phyloP scores from a whole-genome alignment of 106 monocot genomes.

The Allium fistulosum region DNA sequence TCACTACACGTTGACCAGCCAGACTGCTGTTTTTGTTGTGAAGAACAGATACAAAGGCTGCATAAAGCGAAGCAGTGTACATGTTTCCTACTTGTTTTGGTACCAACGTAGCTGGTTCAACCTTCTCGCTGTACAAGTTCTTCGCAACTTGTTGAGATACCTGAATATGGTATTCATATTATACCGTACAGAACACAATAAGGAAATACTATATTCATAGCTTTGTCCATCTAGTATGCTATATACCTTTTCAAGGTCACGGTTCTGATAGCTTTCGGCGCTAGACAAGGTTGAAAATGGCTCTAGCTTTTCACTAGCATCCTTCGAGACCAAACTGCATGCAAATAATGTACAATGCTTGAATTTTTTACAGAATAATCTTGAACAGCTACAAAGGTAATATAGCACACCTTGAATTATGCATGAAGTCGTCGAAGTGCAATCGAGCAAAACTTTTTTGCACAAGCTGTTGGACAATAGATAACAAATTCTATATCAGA shows the following conservation, averaged over 20 bases:
- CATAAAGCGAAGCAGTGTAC: slow-evolving; percentile 97
- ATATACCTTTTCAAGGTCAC: slow-evolving; percentile 92
- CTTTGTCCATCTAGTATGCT: background rate
- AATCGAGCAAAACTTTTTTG: slow-evolving; percentile 95
- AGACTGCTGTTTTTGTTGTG: slow-evolving; percentile 56
- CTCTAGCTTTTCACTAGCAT: slow-evolving; percentile 62
- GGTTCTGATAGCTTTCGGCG: slow-evolving; percentile 84
- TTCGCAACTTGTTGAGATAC: slow-evolving; percentile 79
- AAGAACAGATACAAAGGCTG: slow-evolving; percentile 75
- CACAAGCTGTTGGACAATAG: slow-evolving; percentile 56
- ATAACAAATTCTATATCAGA: background rate
- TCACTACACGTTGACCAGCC: slow-evolving; percentile 56
- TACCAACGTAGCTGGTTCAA: slow-evolving; percentile 76
- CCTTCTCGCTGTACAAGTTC: slow-evolving; percentile 59
- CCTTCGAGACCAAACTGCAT: slow-evolving; percentile 52
- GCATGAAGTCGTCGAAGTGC: slow-evolving; percentile 78
- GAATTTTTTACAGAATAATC: too few relatives aligned
- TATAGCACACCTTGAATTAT: slow-evolving; percentile 49
- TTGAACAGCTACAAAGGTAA: too few relatives aligned
- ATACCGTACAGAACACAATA: too few relatives aligned
- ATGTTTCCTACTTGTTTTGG: slow-evolving; percentile 97
- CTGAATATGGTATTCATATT: slow-evolving; percentile 21
- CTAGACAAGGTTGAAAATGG: slow-evolving; percentile 62
- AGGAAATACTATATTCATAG: too few relatives aligned
- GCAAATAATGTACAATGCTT: slow-evolving; percentile 1